phyloP scores from a whole-genome alignment of 768 basidiomycete genomes.

The Agaricus bisporus region DNA sequence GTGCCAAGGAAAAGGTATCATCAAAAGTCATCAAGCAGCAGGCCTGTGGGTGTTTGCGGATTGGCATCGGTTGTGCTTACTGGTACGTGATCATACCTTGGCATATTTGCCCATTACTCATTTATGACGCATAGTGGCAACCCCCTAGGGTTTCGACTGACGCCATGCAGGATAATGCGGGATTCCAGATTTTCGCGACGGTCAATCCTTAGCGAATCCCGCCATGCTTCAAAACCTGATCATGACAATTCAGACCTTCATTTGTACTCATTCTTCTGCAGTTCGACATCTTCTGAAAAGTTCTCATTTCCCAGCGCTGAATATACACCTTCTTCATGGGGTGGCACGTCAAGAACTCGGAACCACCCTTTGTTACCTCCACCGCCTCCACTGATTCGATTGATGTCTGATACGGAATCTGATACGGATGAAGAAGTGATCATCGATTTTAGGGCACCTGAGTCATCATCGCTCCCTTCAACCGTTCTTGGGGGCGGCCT shows the following conservation, averaged over 20 bases:
- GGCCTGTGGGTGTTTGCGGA: conserved; percentile 1
- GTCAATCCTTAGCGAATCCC: conserved; percentile 4
- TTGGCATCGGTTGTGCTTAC: conserved; percentile 13
- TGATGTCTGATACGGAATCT: conserved; percentile 6
- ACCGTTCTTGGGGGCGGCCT: conserved; percentile 3
- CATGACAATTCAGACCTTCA: conserved; percentile 15
- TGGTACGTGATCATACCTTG: conserved; percentile 17
- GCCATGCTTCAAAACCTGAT: conserved; percentile 10
- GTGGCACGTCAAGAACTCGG: conserved; percentile 22
- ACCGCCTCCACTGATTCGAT: conserved; percentile 5
- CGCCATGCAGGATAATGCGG: conserved; percentile 52
- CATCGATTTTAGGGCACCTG: conserved; percentile 4
- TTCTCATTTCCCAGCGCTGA: conserved; percentile 21
- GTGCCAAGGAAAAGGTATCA: conserved; percentile 9
- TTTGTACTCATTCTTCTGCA: conserved; percentile 44
- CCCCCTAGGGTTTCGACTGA: conserved; percentile 54
- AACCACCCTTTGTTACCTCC: conserved; percentile 16
- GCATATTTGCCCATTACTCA: conserved; percentile 9
- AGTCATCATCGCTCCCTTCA: not conserved
- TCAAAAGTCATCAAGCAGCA: conserved; percentile 6
- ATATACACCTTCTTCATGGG: conserved; percentile 11
- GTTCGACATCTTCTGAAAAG: conserved; percentile 33
- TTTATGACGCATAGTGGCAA: conserved; percentile 42
- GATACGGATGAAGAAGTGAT: conserved; percentile 9
- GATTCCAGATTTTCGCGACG: conserved; percentile 24